Evolutionary conservation across 148 eudicot genomes (phyloP), one percentile per base, ranked within the genome.

Genomic region (Spergularia marina): DNA sequence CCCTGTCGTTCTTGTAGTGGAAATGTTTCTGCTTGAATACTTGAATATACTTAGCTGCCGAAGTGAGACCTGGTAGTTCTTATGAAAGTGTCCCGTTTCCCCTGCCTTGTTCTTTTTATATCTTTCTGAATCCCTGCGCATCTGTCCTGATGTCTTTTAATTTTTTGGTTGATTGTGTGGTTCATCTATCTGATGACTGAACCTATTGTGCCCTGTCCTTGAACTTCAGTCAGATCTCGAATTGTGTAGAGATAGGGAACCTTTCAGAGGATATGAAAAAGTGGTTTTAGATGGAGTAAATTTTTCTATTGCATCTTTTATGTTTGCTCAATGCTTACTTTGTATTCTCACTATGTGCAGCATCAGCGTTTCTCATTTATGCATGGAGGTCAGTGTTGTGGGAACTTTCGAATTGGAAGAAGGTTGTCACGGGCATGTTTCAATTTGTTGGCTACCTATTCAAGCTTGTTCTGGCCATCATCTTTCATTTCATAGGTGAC

Each of bases 341-440:
- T 76, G 52, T 53, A 3, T 17, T 30, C 68, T 13, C 25, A 44
- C 71, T 78, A 64, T 68, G 30, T 85, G 84, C 91, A 92, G 98
- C 87, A 39, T 65, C 83, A 40, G 88, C 83, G 59, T 89, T 90
- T 65, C 82, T 83, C 57, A 65, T 92, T 64, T 92, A 92, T 77
- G 74, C 91, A 4, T 92, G 98, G 98, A 89, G 98, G 81, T 84
- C 87, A 6, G 98, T 92, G 68, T 76, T 92, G 57, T 90, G 91
- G 95, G 98, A 92, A 76, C 89, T 92, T 17, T 79, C 77, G 18
- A 90, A 90, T 69, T 92, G 98, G 98, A 80, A 53, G 73, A 90
- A 84, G 61, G 80, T 72, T 41, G 14, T 82, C 20, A 70, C 69
- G 14, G 73, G 80, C 18, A 74, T 86, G 14, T 23, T 70, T 44